These are phyloP conservation scores for Antarctomyces pellizariae DNA, from an alignment of 495 filamentous ascomycete species.

Conservation along the genomic window DNA sequence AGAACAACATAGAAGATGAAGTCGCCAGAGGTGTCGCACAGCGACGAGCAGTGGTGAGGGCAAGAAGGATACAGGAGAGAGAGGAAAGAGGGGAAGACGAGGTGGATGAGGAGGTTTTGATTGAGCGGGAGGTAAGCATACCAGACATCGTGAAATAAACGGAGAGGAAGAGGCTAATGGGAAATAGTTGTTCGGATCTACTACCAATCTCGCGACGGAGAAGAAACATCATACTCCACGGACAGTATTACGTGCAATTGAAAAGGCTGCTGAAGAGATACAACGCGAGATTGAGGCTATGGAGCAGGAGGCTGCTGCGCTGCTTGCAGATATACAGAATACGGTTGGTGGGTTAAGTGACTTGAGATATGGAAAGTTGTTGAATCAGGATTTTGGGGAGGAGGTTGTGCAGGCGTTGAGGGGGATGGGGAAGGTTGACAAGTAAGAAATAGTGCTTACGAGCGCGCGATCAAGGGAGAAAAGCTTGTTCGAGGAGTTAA, in stretches of 20 bases:
- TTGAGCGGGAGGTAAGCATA: not conserved
- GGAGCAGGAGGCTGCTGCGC: constrained; percentile 34
- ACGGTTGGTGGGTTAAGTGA: constrained; percentile 56
- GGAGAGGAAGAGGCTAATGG: constrained; percentile 1
- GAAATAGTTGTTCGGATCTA: constrained; percentile 37
- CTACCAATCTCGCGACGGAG: constrained; percentile 15
- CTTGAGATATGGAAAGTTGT: constrained; percentile 55
- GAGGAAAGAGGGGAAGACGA: constrained; percentile 34
- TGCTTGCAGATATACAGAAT: constrained; percentile 35
- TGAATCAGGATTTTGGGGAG: constrained; percentile 30
- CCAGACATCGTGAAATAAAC: not conserved
- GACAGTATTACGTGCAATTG: constrained; percentile 43
- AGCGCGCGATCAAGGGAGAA: too few species aligned
- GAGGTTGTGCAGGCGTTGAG: constrained; percentile 38
- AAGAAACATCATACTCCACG: constrained; percentile 30
- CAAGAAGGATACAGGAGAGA: constrained; percentile 25
- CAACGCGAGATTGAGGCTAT: constrained; percentile 39
- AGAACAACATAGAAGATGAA: constrained; percentile 43
- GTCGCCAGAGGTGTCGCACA: constrained; percentile 36
- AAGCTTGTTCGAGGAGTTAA: too few species aligned
- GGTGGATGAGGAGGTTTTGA: constrained; percentile 33
- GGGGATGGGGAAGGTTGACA: constrained; percentile 39
- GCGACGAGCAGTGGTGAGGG: constrained; percentile 33
- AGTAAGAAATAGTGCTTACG: too few species aligned
- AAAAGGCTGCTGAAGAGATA: constrained; percentile 35